A percentile compares a stretch with the other conserved stretches of the same genome.
These are phyloP conservation scores for Penicillium sp. DNA, from an alignment of 2,329 filamentous ascomycete species.

Conservation along the genomic window DNA sequence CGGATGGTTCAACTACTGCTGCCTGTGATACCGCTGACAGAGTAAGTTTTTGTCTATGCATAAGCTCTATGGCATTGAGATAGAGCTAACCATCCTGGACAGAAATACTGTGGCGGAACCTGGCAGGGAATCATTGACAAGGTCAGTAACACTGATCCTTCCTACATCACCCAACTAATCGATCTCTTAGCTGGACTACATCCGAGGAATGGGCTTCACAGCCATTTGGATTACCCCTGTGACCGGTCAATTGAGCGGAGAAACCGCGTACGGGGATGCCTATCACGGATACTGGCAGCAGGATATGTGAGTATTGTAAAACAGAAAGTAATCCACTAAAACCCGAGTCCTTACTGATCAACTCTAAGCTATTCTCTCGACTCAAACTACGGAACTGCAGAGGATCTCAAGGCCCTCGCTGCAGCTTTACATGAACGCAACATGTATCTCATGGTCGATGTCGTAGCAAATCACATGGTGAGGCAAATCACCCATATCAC, in stretches of 20 bases:
- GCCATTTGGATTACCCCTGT: constrained; percentile 51
- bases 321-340: neutral
- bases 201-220: constrained; percentile 49
- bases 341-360: neutral
- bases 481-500: neutral
- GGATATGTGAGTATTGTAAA: constrained; percentile 36
- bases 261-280: constrained; percentile 40
- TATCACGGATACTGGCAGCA: constrained; percentile 54
- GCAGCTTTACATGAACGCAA: constrained; percentile 53
- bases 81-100: neutral
- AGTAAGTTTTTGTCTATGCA: constrained; percentile 11
- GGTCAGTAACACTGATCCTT: constrained; percentile 8
- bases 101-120: constrained; percentile 45
- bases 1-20: constrained; percentile 39
- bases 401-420: constrained; percentile 58
- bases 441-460: constrained; percentile 63
- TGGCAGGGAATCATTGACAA: constrained; percentile 46
- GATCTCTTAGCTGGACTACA: constrained; percentile 46
- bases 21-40: constrained; percentile 26
- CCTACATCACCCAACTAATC: neutral
- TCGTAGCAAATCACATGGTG: constrained; percentile 42
- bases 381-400: constrained; percentile 55
- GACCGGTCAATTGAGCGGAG: constrained; percentile 36
- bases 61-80: neutral
- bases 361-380: constrained; percentile 50